phyloP scores from a whole-genome alignment of 2,329 filamentous ascomycete genomes.

The Penicillium concentricum region DNA sequence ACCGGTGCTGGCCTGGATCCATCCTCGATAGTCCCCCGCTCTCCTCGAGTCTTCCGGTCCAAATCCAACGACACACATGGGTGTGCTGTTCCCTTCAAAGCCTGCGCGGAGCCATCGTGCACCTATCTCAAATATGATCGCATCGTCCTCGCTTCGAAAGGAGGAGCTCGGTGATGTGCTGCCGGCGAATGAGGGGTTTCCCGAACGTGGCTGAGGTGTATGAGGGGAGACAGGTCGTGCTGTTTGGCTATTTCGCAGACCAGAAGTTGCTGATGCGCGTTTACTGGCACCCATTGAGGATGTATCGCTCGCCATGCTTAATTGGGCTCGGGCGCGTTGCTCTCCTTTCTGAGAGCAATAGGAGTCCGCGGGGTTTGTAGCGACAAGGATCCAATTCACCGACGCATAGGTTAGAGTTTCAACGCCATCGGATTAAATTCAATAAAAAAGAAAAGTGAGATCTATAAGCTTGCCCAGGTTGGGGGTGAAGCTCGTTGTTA shows the following conservation, averaged over 20 bases:
- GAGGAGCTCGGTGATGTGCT: constrained; percentile 58
- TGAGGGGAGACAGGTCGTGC: constrained; percentile 53
- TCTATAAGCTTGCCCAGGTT: background rate
- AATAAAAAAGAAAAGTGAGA: background rate
- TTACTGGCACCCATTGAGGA: constrained; percentile 27
- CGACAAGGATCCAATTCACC: constrained; percentile 8
- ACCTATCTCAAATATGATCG: constrained; percentile 79
- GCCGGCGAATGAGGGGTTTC: constrained; percentile 51
- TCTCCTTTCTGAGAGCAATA: constrained; percentile 11
- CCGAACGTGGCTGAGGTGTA: constrained; percentile 57
- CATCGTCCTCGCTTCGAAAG: constrained; percentile 75
- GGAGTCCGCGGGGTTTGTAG: constrained; percentile 1
- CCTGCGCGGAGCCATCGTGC: constrained; percentile 76
- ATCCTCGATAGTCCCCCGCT: constrained; percentile 76
- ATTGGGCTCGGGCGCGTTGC: constrained; percentile 6
- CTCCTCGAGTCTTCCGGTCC: constrained; percentile 73
- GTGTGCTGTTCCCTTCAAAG: constrained; percentile 78
- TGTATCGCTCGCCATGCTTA: constrained; percentile 23
- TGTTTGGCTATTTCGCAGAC: constrained; percentile 31
- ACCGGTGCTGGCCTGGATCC: constrained; percentile 56
- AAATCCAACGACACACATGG: constrained; percentile 70
- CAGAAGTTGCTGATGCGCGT: constrained; percentile 26
- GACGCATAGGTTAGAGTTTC: background rate
- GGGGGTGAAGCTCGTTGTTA: constrained; percentile 6
- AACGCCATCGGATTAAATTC: constrained; percentile 10